Base-by-base conservation (phyloP, 192 early-diverging fungal genomes). In the Chytriomyces hyalinus region DNA sequence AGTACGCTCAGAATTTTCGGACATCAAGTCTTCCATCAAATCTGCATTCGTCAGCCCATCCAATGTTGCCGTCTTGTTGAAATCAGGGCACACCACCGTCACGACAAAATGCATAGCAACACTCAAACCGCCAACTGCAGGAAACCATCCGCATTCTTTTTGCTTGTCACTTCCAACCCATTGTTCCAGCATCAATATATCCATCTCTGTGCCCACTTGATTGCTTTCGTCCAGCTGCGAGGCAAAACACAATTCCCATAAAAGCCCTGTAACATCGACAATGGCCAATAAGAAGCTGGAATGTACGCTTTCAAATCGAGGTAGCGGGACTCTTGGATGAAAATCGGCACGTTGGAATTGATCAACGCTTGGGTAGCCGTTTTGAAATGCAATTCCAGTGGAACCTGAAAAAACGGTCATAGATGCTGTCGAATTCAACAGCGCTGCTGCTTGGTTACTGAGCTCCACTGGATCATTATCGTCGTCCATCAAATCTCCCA, bases 191-290 rank as follows among this genome's bases (percentile, higher is more conserved):
- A 75, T n/a, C 9, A 49, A 15, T 13, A 28, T n/a, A 66, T 75
- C 63, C 36, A 36, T 36, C 36, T 36, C 36, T 36, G 36, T 1
- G 36, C 36, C 36, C 36, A 36, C 36, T 36, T 36, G 36, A 36
- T 4, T 36, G 49, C 36, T 36, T 0, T 44, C 13, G n/a, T 75
- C 62, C 24, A 53, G 26, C 22, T 44, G 61, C 22, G 73, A 26
- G 43, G 48, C n/a, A 28, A 75, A 75, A 13, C 73, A 24, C 44
- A 64, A 26, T 46, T 75, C 73, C 73, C 73, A 75, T 47, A 75
- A 53, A 7, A 75, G 22, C 8, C 24, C 73, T 13, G 48, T 46
- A 3, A 48, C 53, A 65, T 75, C 73, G n/a, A 75, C 46, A 11
- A 26, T 26, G n/a, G 13, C 10, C 22, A 66, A 50, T 65, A 17